Base-by-base conservation (phyloP, 2,329 filamentous ascomycete genomes). In the Shiraia sp. region DNA sequence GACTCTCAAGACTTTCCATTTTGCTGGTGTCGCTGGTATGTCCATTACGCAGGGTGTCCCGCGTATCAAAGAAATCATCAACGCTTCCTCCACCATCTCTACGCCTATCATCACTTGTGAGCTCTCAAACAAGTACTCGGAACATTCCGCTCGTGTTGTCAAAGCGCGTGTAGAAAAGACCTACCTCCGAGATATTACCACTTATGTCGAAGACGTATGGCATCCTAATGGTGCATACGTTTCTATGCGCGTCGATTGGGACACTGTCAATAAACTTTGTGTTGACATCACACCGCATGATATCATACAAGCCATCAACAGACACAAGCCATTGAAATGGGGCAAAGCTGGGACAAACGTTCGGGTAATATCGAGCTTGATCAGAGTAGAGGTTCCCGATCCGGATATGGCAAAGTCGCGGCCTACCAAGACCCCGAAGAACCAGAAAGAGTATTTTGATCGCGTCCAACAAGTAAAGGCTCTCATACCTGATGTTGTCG, bases 1-100 rank as follows among this genome's bases (percentile, higher is more conserved):
- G 93, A 99, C 93, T 1, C 75, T 99, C 51, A 97, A 97, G 75
- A 97, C 93, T 66, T 97, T 97, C 83, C 93, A 97, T 87, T 99
- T 99, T 76, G 93, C 93, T 66, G 93, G 93, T 87, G 93, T 99
- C 51, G 93, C 93, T 30, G 92, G 92, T 69, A 97, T 99, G 93
- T 96, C 90, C 79, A 96, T 99, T 65, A 99, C 93, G 0, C 90
- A 96, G 65, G 93, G 93, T 88, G 93, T 99, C 6, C 93, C 93
- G 1, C 92, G 93, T 85, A 99, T 99, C 76, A 99, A 99, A 74
- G 93, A 99, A 78, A 99, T 99, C 56, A 99, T 99, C 83, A 99
- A 99, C 72, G 93, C 93, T 5, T 96, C 90, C 7, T 95, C 90
- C 68, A 77, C 78, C 35, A 99, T 99, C 71, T 95, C 88, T 68